A percentile compares a stretch with the other conserved stretches of the same genome.
Evolutionary conservation across 179 eudicot genomes (phyloP).

Genomic region (Monotropa hypopitys): DNA sequence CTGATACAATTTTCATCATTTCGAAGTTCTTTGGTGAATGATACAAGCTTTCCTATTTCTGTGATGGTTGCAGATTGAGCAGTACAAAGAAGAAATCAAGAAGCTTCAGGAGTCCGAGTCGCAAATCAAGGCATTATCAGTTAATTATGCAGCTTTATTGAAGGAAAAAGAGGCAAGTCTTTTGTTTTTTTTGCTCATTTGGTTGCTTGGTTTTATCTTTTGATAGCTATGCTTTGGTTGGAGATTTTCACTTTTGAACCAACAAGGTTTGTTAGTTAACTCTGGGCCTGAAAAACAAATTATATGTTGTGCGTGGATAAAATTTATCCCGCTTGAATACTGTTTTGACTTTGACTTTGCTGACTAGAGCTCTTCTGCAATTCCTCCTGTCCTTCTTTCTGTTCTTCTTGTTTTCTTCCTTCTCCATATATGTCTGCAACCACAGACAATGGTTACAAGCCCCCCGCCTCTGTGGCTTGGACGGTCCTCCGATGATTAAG

Average conservation of each 20-base stretch:
- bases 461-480: too few species aligned
- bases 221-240: neutral
- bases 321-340: too few species aligned
- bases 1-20: neutral
- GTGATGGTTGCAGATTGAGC: slow-evolving; percentile 45
- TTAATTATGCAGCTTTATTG: slow-evolving; percentile 87
- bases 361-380: too few species aligned
- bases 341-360: too few species aligned
- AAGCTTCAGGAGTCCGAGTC: slow-evolving; percentile 81
- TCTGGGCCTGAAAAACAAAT: neutral
- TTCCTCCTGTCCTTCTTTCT: too few species aligned
- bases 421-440: too few species aligned
- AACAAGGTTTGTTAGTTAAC: neutral
- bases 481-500: too few species aligned
- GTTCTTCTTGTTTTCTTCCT: too few species aligned
- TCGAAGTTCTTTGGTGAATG: neutral
- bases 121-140: slow-evolving; percentile 79
- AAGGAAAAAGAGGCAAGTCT: slow-evolving; percentile 79
- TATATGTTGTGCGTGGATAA: too few species aligned
- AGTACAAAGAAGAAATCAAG: slow-evolving; percentile 67
- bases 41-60: neutral
- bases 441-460: too few species aligned
- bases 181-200: neutral
- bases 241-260: neutral
- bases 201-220: neutral